Percentiles rank a stretch among this genome's conserved stretches.
Evolutionary conservation across 345 rosid species (phyloP).

Genomic region (Carallia brachiata): DNA sequence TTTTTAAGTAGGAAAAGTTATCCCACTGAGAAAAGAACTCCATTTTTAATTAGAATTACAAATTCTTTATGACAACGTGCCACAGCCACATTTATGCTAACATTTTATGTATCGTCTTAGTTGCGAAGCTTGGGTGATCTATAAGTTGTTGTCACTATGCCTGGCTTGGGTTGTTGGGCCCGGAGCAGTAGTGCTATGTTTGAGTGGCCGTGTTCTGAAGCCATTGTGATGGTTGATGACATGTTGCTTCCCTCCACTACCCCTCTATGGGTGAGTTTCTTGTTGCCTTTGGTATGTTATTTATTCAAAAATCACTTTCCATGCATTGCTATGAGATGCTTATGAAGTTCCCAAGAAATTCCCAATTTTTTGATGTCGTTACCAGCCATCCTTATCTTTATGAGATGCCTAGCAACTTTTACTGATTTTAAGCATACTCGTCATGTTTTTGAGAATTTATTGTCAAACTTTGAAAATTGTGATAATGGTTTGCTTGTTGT

Average conservation of each 20-base stretch:
- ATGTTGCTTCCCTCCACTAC: slow-evolving; percentile 1
- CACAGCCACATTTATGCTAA: neutral
- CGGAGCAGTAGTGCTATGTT: neutral
- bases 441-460: neutral
- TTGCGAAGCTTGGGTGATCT: slow-evolving; percentile 1
- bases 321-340: neutral
- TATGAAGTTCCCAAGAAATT: neutral
- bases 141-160: slow-evolving; percentile 1
- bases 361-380: neutral
- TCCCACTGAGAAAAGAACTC: too few species aligned
- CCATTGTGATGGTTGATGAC: neutral
- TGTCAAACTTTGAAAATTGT: neutral
- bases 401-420: neutral
- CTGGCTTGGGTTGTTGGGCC: slow-evolving; percentile 3
- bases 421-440: neutral
- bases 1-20: too few species aligned
- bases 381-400: neutral
- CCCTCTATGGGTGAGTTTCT: slow-evolving; percentile 2
- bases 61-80: too few species aligned
- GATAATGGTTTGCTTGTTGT: neutral
- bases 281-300: neutral
- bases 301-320: neutral
- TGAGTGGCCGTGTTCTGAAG: neutral
- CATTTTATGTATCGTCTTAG: neutral
- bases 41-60: too few species aligned